A percentile compares a stretch with the other conserved stretches of the same genome.
Conservation (phyloP, 768 basidiomycete species). For the Rhizopogon vesiculosus region DNA sequence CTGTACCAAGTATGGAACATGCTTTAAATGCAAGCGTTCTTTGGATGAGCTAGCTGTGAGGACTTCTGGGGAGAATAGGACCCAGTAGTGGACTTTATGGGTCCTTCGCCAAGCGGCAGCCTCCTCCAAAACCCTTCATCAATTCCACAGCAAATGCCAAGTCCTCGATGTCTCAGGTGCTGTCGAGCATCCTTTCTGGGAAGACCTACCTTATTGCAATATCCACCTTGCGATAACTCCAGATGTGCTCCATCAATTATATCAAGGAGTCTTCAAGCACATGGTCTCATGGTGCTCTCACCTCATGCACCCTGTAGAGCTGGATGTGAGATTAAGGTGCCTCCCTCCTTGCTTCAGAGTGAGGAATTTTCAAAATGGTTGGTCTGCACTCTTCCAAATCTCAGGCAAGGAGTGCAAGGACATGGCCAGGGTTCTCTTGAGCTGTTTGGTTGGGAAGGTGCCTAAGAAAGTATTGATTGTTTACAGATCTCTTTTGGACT, state of each 20-base stretch:
- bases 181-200: constrained; percentile 14
- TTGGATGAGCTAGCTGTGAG: too few relatives aligned
- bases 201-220: constrained; percentile 15
- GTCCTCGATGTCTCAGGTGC: too few relatives aligned
- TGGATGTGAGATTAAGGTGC: not conserved
- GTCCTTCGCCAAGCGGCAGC: too few relatives aligned
- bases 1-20: not conserved
- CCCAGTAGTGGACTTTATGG: too few relatives aligned
- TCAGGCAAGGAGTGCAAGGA: not conserved
- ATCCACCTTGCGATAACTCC: constrained; percentile 18
- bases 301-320: not conserved
- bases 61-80: too few relatives aligned
- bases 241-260: too few relatives aligned
- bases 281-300: constrained; percentile 12
- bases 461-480: constrained; percentile 24
- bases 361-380: not conserved
- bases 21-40: constrained; percentile 2
- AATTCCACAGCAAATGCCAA: too few relatives aligned
- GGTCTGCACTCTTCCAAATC: not conserved
- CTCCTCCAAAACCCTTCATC: too few relatives aligned
- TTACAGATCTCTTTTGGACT: constrained; percentile 33
- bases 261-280: constrained; percentile 31
- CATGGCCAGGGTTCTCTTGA: constrained; percentile 4
- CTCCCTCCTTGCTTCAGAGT: not conserved
- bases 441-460: constrained; percentile 23